Evolutionary conservation across 2,329 filamentous ascomycete genomes (phyloP).

Genomic region (Penicillium thymicola): DNA sequence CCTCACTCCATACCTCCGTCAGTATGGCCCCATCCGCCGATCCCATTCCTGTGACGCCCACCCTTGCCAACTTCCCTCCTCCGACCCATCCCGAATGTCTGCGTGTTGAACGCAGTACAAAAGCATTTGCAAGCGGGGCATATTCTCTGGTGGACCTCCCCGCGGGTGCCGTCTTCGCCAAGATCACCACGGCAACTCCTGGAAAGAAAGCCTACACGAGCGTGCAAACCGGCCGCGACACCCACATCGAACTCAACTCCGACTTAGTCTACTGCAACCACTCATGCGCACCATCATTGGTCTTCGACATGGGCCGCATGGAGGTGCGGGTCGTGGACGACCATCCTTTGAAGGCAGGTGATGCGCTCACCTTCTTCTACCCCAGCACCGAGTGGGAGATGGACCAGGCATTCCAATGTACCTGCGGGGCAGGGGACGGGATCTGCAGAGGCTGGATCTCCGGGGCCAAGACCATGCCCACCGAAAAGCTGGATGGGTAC

Average conservation of each 20-base stretch:
- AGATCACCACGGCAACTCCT: conserved; percentile 47
- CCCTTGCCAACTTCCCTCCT: conserved; percentile 8
- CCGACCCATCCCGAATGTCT: conserved; percentile 30
- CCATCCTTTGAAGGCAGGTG: conserved; percentile 39
- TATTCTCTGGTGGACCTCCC: conserved; percentile 51
- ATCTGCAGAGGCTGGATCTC: conserved; percentile 40
- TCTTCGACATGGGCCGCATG: conserved; percentile 51
- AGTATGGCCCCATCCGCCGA: conserved; percentile 24
- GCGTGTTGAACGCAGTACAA: conserved; percentile 30
- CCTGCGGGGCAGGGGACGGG: conserved; percentile 36
- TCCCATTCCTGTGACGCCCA: conserved; percentile 12
- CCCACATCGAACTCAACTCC: conserved; percentile 56
- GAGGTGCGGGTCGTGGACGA: conserved; percentile 41
- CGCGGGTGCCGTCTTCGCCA: conserved; percentile 48
- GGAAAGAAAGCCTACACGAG: conserved; percentile 49
- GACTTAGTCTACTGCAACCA: conserved; percentile 59
- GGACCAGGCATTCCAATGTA: conserved; percentile 46
- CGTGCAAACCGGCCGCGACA: conserved; percentile 49
- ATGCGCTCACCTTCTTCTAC: conserved; percentile 49
- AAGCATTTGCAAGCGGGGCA: conserved; percentile 40
- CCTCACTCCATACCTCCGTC: background rate
- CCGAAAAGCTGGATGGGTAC: conserved; percentile 33
- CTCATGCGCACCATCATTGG: conserved; percentile 51
- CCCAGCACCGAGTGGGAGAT: conserved; percentile 52
- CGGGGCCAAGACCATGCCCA: conserved; percentile 39